These are phyloP conservation scores for Rhododendron molle DNA, from an alignment of 148 eudicot species.

Conservation along the genomic window DNA sequence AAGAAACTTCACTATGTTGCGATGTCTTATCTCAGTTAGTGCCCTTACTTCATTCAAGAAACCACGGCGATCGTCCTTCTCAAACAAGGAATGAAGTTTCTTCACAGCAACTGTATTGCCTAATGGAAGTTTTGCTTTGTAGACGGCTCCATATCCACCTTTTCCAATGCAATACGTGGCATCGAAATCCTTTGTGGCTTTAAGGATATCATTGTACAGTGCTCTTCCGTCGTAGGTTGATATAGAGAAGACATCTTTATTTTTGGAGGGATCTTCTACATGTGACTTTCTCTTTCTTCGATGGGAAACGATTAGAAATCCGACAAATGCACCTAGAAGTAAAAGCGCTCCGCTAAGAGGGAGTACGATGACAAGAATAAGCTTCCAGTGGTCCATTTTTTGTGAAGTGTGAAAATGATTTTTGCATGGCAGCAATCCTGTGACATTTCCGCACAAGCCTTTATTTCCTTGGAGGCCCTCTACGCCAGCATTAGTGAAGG, in stretches of 20 bases:
- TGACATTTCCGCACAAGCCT: conserved; percentile 26
- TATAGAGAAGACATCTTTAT: conserved; percentile 23
- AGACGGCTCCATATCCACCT: conserved; percentile 38
- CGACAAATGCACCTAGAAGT: neutral
- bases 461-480: conserved; percentile 24
- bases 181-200: conserved; percentile 34
- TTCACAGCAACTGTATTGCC: conserved; percentile 39
- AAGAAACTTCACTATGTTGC: conserved; percentile 38
- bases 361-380: conserved; percentile 4
- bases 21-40: conserved; percentile 32
- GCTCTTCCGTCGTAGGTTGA: conserved; percentile 22
- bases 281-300: neutral
- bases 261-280: neutral
- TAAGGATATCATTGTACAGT: conserved; percentile 26
- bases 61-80: neutral
- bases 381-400: neutral
- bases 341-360: neutral
- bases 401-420: too few species aligned
- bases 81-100: conserved; percentile 26
- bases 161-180: conserved; percentile 26
- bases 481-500: conserved; percentile 21
- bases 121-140: conserved; percentile 32
- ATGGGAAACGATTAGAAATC: neutral
- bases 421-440: conserved; percentile 23
- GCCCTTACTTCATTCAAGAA: conserved; percentile 34